phyloP scores from a whole-genome alignment of 1,139 yeast genomes.

The Kodamaea suecica region DNA sequence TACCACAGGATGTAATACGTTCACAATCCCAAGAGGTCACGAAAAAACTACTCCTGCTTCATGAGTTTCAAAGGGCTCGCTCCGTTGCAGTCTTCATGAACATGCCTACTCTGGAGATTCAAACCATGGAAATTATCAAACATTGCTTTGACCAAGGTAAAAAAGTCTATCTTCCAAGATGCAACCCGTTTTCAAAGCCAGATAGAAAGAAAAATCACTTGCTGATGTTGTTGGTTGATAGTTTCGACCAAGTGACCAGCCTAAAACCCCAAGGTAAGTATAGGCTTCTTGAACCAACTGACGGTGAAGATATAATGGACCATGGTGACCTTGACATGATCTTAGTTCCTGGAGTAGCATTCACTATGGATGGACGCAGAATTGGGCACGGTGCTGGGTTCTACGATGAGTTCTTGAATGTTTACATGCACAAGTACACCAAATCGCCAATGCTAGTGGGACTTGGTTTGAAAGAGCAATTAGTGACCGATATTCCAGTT shows the following conservation, averaged over 20 bases:
- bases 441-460: conserved; percentile 53
- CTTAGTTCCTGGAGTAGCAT: conserved; percentile 85
- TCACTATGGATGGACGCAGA: conserved; percentile 52
- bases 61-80: conserved; percentile 42
- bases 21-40: conserved; percentile 21
- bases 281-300: conserved; percentile 63
- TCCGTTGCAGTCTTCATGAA: conserved; percentile 62
- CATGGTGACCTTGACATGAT: conserved; percentile 60
- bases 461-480: conserved; percentile 66
- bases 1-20: conserved; percentile 10
- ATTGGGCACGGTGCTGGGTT: conserved; percentile 94
- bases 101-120: conserved; percentile 62
- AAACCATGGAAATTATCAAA: conserved; percentile 50
- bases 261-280: conserved; percentile 70
- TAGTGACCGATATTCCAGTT: conserved; percentile 55
- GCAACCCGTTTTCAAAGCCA: conserved; percentile 23
- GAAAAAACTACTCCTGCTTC: conserved; percentile 27
- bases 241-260: conserved; percentile 37
- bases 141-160: conserved; percentile 46
- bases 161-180: conserved; percentile 51
- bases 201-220: conserved; percentile 47
- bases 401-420: conserved; percentile 73
- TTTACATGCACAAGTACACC: conserved; percentile 38
- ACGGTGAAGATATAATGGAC: conserved; percentile 34
- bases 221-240: conserved; percentile 51